Base-by-base conservation (phyloP, 2,329 filamentous ascomycete species). In the Penicillium corylophilum region DNA sequence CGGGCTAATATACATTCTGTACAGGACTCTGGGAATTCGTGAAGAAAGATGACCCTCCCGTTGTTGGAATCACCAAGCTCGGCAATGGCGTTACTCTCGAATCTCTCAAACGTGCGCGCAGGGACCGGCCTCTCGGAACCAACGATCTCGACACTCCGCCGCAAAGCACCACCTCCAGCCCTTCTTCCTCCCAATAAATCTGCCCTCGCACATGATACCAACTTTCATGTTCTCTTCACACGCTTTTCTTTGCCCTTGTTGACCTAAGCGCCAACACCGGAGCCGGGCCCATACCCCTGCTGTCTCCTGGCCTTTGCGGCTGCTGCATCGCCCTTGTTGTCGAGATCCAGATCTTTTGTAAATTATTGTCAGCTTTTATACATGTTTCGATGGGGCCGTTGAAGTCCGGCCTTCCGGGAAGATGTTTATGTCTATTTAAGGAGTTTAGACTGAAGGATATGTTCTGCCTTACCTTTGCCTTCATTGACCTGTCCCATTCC, bases 31-130 rank as follows among this genome's bases (percentile, higher is more conserved):
- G 90, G 77, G 91, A 96, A 68, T 96, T 97, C 68, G 91, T 96
- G 29, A 90, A 87, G 78, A 96, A 90, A 75, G 91, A 90, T 7
- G 94, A 96, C 64, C 80, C 91, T 2, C 85, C 94, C 0, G 83
- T 96, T 33, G 93, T 99, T 68, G 94, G 94, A 26, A 85, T 96
- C 57, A 97, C 92, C 18, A 96, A 96, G 74, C 75, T 99, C 48
- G 84, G 81, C 33, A 79, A 90, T 53, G 91, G 91, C 8, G 72
- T 95, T 24, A 95, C 91, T 20, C 74, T 93, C 65, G 90, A 93
- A 63, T 86, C 88, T 38, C 76, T 99, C 68, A 94, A 90, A 79
- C 84, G 85, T 64, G 89, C 92, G 44, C 83, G 91, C 73, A 82
- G 85, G 68, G 80, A 84, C 66, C 72, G 89, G 55, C 80, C 83